Evolutionary conservation across 2,329 filamentous ascomycete species (phyloP), one percentile per base, ranked within the genome.

Genomic region (Cyphellophora europaea): DNA sequence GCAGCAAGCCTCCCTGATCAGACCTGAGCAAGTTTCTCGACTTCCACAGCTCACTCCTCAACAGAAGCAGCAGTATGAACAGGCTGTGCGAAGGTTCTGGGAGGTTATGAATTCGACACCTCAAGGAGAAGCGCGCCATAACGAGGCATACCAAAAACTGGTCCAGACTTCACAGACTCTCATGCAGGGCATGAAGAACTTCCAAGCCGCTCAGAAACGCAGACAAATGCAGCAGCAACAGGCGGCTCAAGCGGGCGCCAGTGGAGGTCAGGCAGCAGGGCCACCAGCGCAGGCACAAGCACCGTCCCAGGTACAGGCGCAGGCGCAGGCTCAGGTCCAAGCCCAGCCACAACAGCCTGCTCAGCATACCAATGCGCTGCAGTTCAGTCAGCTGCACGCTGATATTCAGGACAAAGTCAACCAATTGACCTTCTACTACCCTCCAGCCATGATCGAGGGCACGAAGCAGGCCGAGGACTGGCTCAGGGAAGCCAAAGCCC

Each of bases 21-120:
- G 63, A 29, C 67, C 69, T 18, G 64, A 69, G 37, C 66, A 72
- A 41, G 68, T 74, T 33, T 62, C 66, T 41, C 63, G 62, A 38
- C 58, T 74, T 5, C 67, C 68, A 4, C 61, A 67, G 52, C 58
- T 78, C 18, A 67, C 56, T 41, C 67, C 72, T 6, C 56, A 66
- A 32, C 65, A 71, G 47, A 77, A 76, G 55, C 54, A 62, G 29
- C 66, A 71, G 44, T 74, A 75, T 49, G 68, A 67, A 38, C 56
- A 63, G 32, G 59, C 69, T 13, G 65, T 78, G 42, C 61, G 64
- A 37, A 66, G 61, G 41, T 61, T 74, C 32, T 78, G 72, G 72
- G 62, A 65, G 18, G 53, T 63, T 19, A 58, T 72, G 33, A 66
- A 72, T 40, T 62, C 50, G 27, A 62, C 63, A 27, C 61, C 69